Base-by-base conservation (phyloP, 2,329 filamentous ascomycete genomes). In the Blumeriella jaapii region DNA sequence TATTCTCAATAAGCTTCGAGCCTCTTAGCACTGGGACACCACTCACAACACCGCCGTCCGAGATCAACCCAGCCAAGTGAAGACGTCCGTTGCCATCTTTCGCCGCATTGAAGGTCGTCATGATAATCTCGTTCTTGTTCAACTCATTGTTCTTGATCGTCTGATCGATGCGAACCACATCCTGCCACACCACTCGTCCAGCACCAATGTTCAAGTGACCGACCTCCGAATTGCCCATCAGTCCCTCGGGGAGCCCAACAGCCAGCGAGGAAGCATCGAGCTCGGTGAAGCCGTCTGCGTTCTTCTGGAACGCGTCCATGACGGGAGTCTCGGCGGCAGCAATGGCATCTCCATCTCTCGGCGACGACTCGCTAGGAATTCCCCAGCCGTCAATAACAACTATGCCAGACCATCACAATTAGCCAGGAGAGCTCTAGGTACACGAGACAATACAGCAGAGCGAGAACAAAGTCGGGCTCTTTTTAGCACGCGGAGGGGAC, bases 341-440 rank as follows among this genome's bases (percentile, higher is more conserved):
- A 60, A 98, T 96, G 57, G 91, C 91, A 67, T 98, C 89, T 61
- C 91, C 89, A 62, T 93, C 62, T 55, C 83, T 82, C 54, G 82
- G 82, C 38, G 86, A 93, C 40, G 78, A 65, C 49, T 80, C 78
- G 46, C 76, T 76, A 53, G 87, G 74, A 54, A 96, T 75, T 57
- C 91, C 91, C 91, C 91, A 98, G 57, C 91, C 91, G 67, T 98
- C 91, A 69, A 98, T 98, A 64, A 96, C 91, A 73, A 98, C 82
- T 86, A 56, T 63, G 63, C 51, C 49, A 56, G 31, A 74, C 55
- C 56, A 71, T 58, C 52, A 69, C 60, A 41, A 71, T 72, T 69
- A 75, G 69, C 69, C 68, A 74, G 40, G 61, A 64, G 39, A 72
- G 51, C 56, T 75, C 68, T 38, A 75, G 55, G 49, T 73, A 73